Evolutionary conservation across 805 yeast species (phyloP).

Genomic region (Metschnikowia lochheadii): DNA sequence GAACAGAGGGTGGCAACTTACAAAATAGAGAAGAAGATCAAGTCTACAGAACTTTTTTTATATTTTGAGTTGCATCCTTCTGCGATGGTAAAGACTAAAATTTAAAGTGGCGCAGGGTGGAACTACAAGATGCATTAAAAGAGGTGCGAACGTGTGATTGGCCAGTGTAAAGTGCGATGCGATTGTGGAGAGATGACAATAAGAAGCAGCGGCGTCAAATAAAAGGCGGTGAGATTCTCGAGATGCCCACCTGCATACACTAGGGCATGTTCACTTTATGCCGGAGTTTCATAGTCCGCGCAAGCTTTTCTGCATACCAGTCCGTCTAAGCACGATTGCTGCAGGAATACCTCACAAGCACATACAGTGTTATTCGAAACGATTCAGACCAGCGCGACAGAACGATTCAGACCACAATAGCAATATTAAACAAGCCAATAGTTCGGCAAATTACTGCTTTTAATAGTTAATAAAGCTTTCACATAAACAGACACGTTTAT

Average conservation of each 20-base stretch:
- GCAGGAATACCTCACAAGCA: not conserved
- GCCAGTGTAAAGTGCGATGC: conserved; percentile 3
- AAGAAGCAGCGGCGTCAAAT: conserved; percentile 1
- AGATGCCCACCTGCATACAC: not conserved
- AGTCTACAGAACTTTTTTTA: not conserved
- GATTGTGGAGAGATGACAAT: conserved; percentile 5
- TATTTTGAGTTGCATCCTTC: not conserved
- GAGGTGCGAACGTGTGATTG: conserved; percentile 2
- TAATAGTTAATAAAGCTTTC: too few relatives aligned
- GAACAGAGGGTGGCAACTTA: not conserved
- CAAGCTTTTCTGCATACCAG: not conserved
- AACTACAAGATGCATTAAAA: not conserved
- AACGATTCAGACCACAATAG: too few relatives aligned
- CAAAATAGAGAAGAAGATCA: not conserved
- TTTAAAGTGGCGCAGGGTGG: not conserved
- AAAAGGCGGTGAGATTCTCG: not conserved
- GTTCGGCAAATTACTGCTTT: too few relatives aligned
- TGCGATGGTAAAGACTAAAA: not conserved
- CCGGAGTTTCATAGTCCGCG: not conserved
- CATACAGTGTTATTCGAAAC: too few relatives aligned
- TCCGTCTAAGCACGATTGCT: not conserved
- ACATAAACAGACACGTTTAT: too few relatives aligned
- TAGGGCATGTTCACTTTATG: not conserved
- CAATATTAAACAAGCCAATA: too few relatives aligned
- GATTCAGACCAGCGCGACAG: too few relatives aligned